Evolutionary conservation across 768 basidiomycete species (phyloP), one percentile per base, ranked within the genome.

Genomic region (Cubamyces lactineus): DNA sequence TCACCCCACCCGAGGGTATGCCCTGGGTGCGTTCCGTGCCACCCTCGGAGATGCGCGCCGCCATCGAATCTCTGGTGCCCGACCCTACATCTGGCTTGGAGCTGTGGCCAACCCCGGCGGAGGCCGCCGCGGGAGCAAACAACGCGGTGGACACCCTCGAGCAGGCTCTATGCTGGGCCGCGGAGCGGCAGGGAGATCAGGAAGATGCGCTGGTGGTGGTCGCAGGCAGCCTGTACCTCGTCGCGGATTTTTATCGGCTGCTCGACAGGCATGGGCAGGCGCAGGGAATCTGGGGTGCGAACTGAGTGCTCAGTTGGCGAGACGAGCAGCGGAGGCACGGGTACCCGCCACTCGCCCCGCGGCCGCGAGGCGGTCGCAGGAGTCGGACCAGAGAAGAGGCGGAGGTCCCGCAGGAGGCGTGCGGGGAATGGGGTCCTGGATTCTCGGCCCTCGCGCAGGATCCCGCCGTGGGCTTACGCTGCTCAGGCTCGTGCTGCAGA

Each of bases 161-260:
- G 59, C 53, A 50, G 73, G 86, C 86, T 39, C 75, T 89, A n/a
- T 67, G 74, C n/a, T 82, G 80, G 76, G 74, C 77, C 21, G 66
- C 62, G 1, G 56, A 60, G 23, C 56, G 60, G 21, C 56, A 63
- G 47, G 69, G 49, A 24, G 64, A 63, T 13, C 59, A 62, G 7
- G 66, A 73, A 0, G 74, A 69, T 9, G 71, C 70, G n/a, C 69
- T 94, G 54, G 82, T 90, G 0, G 82, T 97, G 12, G 70, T 96
- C 1, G 89, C 93, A 23, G 97, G 96, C 41, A 98, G 97, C 75
- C 73, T 98, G 68, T 99, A 99, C 76, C 83, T 98, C 41, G 92
- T 94, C 1, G 94, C 94, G 11, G 96, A 98, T 76, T 86, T 96
- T 57, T 97, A 96, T 77, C 79, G 94, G 59, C 52, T 71, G 41